These are phyloP conservation scores for Borealophlyctis nickersoniae DNA, from an alignment of 192 early-diverging fungal species.

Conservation along the genomic window DNA sequence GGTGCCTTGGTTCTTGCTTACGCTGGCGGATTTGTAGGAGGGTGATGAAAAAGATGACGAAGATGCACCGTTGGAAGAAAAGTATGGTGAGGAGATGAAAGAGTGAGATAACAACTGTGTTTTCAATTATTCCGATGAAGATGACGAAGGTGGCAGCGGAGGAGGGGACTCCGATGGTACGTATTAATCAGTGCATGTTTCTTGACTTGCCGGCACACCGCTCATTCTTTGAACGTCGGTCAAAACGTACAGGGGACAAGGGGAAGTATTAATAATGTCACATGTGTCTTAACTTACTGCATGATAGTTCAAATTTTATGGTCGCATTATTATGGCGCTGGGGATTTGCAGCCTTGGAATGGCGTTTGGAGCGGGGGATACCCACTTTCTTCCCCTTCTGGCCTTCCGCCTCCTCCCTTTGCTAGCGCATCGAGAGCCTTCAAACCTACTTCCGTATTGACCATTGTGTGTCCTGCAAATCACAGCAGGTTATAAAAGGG, in stretches of 20 bases:
- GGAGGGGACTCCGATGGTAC: background rate
- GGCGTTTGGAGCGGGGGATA: too few relatives aligned
- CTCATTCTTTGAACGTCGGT: too few relatives aligned
- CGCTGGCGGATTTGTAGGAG: background rate
- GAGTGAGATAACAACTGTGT: constrained; percentile 21
- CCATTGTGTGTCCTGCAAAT: constrained; percentile 5
- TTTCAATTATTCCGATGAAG: constrained; percentile 23
- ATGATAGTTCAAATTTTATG: too few relatives aligned
- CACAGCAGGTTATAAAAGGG: background rate
- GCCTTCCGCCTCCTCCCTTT: constrained; percentile 7
- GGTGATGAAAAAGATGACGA: constrained; percentile 15
- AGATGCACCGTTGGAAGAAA: constrained; percentile 15
- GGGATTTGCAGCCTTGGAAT: too few relatives aligned
- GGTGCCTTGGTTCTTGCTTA: background rate
- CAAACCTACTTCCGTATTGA: constrained; percentile 13
- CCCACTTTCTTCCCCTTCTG: background rate
- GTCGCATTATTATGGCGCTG: too few relatives aligned
- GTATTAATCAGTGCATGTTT: too few relatives aligned
- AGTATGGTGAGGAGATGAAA: constrained; percentile 18
- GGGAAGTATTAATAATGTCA: too few relatives aligned
- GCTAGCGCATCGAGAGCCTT: constrained; percentile 12
- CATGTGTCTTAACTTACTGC: too few relatives aligned
- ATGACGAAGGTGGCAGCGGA: constrained; percentile 16
- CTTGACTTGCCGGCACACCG: too few relatives aligned
- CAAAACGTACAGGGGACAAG: too few relatives aligned